Percentiles rank a stretch among this genome's conserved stretches.
These are phyloP conservation scores for Amphirosellinia nigrospora DNA, from an alignment of 495 filamentous ascomycete species.

Conservation along the genomic window DNA sequence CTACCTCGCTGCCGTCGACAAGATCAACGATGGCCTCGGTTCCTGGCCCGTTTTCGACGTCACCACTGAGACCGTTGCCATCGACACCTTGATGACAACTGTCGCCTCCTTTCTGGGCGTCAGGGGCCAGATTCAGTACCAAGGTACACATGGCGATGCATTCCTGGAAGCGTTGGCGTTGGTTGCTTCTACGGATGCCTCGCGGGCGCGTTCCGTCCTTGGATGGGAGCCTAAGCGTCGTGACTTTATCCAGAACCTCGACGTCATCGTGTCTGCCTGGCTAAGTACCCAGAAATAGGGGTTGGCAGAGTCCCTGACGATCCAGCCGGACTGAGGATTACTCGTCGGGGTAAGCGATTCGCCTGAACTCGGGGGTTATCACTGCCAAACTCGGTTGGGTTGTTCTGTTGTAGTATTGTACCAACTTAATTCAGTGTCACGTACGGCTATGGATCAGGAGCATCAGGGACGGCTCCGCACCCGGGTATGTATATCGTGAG, in stretches of 20 bases:
- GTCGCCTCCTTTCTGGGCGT: constrained; percentile 37
- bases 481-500: too few species aligned
- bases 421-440: too few species aligned
- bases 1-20: not conserved
- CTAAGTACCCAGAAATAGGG: not conserved
- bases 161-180: constrained; percentile 40
- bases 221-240: constrained; percentile 48
- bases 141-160: constrained; percentile 34
- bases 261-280: not conserved
- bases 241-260: constrained; percentile 25
- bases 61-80: not conserved
- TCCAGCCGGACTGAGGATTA: not conserved
- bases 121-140: constrained; percentile 36
- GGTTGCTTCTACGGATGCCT: constrained; percentile 34
- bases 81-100: constrained; percentile 8
- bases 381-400: too few species aligned
- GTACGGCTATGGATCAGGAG: too few species aligned
- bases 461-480: too few species aligned
- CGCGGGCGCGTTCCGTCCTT: constrained; percentile 44
- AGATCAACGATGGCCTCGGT: not conserved
- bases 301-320: not conserved
- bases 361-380: too few species aligned
- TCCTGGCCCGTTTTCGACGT: constrained; percentile 30
- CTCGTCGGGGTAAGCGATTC: too few species aligned
- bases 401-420: too few species aligned